phyloP scores from a whole-genome alignment of 2,329 filamentous ascomycete genomes.

The Pseudogymnoascus sp. region DNA sequence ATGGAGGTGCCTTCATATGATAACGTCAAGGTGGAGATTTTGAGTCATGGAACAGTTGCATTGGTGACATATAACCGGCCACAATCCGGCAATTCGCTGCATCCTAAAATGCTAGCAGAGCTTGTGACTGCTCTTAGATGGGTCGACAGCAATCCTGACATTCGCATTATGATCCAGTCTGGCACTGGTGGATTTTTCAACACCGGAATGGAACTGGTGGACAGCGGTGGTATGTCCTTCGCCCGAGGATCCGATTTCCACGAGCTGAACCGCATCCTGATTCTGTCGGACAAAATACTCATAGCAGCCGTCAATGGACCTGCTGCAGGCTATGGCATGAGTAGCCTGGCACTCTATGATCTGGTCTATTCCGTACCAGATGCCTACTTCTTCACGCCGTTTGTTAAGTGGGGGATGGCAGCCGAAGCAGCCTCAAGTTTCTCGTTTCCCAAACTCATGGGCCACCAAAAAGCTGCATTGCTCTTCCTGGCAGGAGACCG shows the following conservation, averaged over 20 bases:
- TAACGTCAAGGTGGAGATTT: neutral
- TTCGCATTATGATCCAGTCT: conserved; percentile 19
- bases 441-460: conserved; percentile 20
- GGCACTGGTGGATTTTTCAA: conserved; percentile 20
- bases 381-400: conserved; percentile 23
- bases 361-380: conserved; percentile 20
- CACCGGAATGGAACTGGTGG: conserved; percentile 20
- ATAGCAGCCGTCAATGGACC: conserved; percentile 22
- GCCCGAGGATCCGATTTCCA: conserved; percentile 17
- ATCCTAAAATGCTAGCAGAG: conserved; percentile 16
- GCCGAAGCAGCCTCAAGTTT: conserved; percentile 20
- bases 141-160: conserved; percentile 13
- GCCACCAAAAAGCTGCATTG: conserved; percentile 18
- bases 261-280: conserved; percentile 17
- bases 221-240: conserved; percentile 15
- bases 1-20: neutral
- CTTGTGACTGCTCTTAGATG: conserved; percentile 16
- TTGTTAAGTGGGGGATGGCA: conserved; percentile 21
- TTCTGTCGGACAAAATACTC: conserved; percentile 19
- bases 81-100: conserved; percentile 19
- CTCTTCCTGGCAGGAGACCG: conserved; percentile 19
- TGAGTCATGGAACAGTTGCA: conserved; percentile 10
- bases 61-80: conserved; percentile 21
- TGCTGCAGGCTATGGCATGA: conserved; percentile 19
- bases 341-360: conserved; percentile 20